A percentile compares a stretch with the other conserved stretches of the same genome.
Evolutionary conservation across 2,329 filamentous ascomycete species (phyloP).

Genomic region (Ophiocordyceps robertsii): DNA sequence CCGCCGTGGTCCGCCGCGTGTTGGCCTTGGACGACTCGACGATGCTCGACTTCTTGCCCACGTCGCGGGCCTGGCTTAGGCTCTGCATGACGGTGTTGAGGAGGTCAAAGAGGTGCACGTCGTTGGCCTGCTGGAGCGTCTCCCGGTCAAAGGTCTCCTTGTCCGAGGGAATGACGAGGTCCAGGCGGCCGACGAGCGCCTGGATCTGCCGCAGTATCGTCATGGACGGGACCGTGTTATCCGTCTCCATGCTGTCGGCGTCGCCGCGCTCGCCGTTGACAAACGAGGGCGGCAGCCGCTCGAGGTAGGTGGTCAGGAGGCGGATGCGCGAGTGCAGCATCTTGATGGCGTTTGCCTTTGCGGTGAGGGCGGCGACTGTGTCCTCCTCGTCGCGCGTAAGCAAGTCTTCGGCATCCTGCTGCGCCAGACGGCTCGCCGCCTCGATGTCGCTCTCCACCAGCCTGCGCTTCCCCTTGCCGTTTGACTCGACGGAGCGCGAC

Average conservation of each 20-base stretch:
- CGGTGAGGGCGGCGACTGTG: constrained; percentile 54
- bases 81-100: constrained; percentile 64
- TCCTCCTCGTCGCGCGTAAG: constrained; percentile 49
- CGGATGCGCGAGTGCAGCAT: constrained; percentile 73
- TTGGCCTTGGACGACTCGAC: constrained; percentile 30
- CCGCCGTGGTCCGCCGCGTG: constrained; percentile 6
- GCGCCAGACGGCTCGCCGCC: constrained; percentile 13
- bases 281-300: constrained; percentile 54
- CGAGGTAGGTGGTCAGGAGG: constrained; percentile 64
- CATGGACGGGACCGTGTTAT: constrained; percentile 40
- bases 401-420: constrained; percentile 23
- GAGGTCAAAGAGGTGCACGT: constrained; percentile 66
- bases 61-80: constrained; percentile 54
- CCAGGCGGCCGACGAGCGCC: constrained; percentile 70
- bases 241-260: constrained; percentile 18
- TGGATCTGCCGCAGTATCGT: constrained; percentile 78
- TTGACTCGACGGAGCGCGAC: constrained; percentile 28
- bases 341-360: constrained; percentile 85
- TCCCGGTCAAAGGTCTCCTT: constrained; percentile 53
- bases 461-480: constrained; percentile 38
- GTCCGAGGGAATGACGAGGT: constrained; percentile 64
- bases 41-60: constrained; percentile 60
- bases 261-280: constrained; percentile 34
- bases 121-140: constrained; percentile 65
- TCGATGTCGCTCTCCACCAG: constrained; percentile 19